Percentiles rank a stretch among this genome's conserved stretches.
Evolutionary conservation across 495 filamentous ascomycete genomes (phyloP).

Genomic region (Collariella sp.): DNA sequence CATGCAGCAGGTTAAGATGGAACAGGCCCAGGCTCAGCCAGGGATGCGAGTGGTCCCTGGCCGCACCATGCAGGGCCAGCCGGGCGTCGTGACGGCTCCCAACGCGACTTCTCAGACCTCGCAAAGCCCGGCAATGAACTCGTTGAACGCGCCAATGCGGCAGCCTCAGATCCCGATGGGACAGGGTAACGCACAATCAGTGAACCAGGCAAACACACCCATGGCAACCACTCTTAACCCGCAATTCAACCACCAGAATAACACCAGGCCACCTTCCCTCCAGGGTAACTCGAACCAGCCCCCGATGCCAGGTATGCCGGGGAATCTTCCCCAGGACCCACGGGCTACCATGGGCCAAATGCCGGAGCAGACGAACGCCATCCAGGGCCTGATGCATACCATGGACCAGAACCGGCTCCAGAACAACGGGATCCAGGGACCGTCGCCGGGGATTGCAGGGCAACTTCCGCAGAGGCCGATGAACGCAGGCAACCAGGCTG

Average conservation of each 20-base stretch:
- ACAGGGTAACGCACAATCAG: conserved; percentile 29
- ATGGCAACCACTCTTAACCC: conserved; percentile 26
- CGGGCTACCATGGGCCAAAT: conserved; percentile 23
- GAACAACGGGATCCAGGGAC: conserved; percentile 10
- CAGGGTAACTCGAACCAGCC: conserved; percentile 16
- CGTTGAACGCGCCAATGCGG: conserved; percentile 41
- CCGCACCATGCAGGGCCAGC: conserved; percentile 40
- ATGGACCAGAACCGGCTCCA: conserved; percentile 17
- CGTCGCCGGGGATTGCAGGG: conserved; percentile 17
- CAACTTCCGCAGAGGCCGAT: conserved; percentile 13
- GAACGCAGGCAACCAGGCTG: conserved; percentile 17
- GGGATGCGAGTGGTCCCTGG: conserved; percentile 1
- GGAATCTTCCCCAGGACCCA: conserved; percentile 26
- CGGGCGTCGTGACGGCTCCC: conserved; percentile 27
- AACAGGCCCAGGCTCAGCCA: conserved; percentile 29
- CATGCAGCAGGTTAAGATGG: conserved; percentile 34
- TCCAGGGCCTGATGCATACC: conserved; percentile 24
- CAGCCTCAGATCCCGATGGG: conserved; percentile 37
- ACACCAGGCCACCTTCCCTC: conserved; percentile 18
- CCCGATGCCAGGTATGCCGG: conserved; percentile 20
- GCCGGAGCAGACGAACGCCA: conserved; percentile 15
- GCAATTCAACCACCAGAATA: conserved; percentile 27
- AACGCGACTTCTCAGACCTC: conserved; percentile 30
- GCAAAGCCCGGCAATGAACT: conserved; percentile 45
- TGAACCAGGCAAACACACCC: conserved; percentile 32